These are phyloP conservation scores for Euphorbia lathyris DNA, from an alignment of 345 rosid species.

Conservation along the genomic window DNA sequence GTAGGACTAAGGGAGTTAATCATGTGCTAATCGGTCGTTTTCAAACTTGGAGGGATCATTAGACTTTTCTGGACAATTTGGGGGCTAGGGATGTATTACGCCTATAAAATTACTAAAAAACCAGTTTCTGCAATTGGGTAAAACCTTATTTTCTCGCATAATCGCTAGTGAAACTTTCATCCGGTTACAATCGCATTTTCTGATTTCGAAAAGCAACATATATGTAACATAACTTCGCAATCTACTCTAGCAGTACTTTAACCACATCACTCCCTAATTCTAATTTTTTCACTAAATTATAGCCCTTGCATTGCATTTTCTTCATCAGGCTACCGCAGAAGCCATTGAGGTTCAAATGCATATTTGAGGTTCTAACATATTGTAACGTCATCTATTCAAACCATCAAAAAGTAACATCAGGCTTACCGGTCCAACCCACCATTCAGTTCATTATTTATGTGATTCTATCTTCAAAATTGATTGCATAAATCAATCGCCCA, in stretches of 20 bases:
- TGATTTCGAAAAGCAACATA: background rate
- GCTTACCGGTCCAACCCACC: slow-evolving; percentile 2
- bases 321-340: background rate
- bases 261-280: background rate
- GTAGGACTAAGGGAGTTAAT: too few species aligned
- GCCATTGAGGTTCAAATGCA: background rate
- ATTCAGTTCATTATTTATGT: background rate
- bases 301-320: background rate
- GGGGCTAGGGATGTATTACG: too few species aligned
- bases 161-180: background rate
- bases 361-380: background rate
- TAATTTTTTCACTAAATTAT: background rate
- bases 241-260: background rate
- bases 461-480: too few species aligned
- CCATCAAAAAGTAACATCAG: background rate
- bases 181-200: background rate
- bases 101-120: too few species aligned
- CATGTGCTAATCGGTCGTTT: too few species aligned
- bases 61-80: too few species aligned
- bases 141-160: background rate
- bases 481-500: too few species aligned
- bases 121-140: too few species aligned
- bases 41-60: too few species aligned
- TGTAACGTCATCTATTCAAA: background rate
- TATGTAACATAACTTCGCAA: background rate